Evolutionary conservation across 495 filamentous ascomycete genomes (phyloP).

Genomic region (Penicillium crystallinum): DNA sequence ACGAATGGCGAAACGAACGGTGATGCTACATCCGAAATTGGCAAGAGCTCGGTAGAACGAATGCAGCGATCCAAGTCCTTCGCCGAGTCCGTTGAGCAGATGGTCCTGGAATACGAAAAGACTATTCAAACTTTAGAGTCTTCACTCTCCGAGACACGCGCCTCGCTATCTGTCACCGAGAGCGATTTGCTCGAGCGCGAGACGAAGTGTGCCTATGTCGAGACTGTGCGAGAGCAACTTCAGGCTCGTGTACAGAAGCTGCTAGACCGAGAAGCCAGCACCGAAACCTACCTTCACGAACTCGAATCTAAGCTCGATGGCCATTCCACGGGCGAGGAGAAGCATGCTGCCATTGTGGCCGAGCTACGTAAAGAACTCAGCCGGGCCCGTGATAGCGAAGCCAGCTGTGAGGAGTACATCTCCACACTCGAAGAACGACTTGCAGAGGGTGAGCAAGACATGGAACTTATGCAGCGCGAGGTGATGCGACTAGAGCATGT

Average conservation of each 20-base stretch:
- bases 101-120: constrained; percentile 97
- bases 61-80: constrained; percentile 93
- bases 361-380: constrained; percentile 89
- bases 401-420: constrained; percentile 89
- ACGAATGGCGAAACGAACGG: constrained; percentile 55
- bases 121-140: constrained; percentile 93
- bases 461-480: constrained; percentile 93
- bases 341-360: constrained; percentile 74
- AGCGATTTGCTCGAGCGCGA: constrained; percentile 87
- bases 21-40: constrained; percentile 52
- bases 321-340: constrained; percentile 86
- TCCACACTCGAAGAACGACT: constrained; percentile 94
- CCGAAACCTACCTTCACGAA: constrained; percentile 86
- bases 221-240: constrained; percentile 86
- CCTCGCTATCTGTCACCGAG: constrained; percentile 77
- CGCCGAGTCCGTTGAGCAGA: constrained; percentile 89
- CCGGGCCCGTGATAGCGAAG: constrained; percentile 86
- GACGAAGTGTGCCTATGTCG: constrained; percentile 83
- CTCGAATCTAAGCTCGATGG: constrained; percentile 85
- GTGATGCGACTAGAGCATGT: constrained; percentile 92
- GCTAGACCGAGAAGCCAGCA: constrained; percentile 81
- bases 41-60: constrained; percentile 79
- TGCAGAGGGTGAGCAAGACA: constrained; percentile 92
- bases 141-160: constrained; percentile 82
- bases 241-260: constrained; percentile 84